phyloP scores from a whole-genome alignment of 2,329 filamentous ascomycete species.

The Pseudogymnoascus sp. region DNA sequence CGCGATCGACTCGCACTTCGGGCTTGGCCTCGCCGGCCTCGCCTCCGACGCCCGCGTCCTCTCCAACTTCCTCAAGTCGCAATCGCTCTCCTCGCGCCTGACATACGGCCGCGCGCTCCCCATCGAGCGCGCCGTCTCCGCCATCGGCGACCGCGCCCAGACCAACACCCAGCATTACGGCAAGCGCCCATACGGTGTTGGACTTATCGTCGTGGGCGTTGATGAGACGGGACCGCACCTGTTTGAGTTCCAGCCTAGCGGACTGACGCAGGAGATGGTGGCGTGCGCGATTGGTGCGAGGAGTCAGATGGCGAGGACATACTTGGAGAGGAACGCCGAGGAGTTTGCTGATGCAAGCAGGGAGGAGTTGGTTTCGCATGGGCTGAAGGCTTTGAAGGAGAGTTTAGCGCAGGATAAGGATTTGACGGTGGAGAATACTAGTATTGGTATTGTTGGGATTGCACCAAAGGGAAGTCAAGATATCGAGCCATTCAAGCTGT shows the following conservation, averaged over 20 bases:
- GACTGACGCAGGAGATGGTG: conserved; percentile 94
- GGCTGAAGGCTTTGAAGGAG: conserved; percentile 86
- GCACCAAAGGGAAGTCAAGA: conserved; percentile 42
- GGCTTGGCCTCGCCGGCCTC: conserved; percentile 90
- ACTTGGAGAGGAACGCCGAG: conserved; percentile 87
- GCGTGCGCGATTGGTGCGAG: conserved; percentile 93
- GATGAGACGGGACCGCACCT: conserved; percentile 92
- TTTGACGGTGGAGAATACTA: conserved; percentile 94
- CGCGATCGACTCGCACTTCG: conserved; percentile 88
- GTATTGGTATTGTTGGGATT: conserved; percentile 73
- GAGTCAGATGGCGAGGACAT: conserved; percentile 96
- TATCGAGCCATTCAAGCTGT: conserved; percentile 79
- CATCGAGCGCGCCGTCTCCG: conserved; percentile 76
- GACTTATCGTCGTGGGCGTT: conserved; percentile 83
- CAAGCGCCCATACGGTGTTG: conserved; percentile 91
- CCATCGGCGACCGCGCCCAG: conserved; percentile 95
- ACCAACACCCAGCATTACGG: conserved; percentile 97
- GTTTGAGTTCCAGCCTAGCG: conserved; percentile 95
- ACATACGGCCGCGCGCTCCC: conserved; percentile 93
- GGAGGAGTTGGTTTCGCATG: conserved; percentile 87
- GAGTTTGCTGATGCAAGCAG: conserved; percentile 66
- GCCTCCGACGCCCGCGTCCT: conserved; percentile 97
- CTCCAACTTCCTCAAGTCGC: conserved; percentile 99
- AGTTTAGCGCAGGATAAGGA: conserved; percentile 95
- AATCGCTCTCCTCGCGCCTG: conserved; percentile 89